These are phyloP conservation scores for Diaporthe caulivora DNA, from an alignment of 2,329 filamentous ascomycete species.

Conservation along the genomic window DNA sequence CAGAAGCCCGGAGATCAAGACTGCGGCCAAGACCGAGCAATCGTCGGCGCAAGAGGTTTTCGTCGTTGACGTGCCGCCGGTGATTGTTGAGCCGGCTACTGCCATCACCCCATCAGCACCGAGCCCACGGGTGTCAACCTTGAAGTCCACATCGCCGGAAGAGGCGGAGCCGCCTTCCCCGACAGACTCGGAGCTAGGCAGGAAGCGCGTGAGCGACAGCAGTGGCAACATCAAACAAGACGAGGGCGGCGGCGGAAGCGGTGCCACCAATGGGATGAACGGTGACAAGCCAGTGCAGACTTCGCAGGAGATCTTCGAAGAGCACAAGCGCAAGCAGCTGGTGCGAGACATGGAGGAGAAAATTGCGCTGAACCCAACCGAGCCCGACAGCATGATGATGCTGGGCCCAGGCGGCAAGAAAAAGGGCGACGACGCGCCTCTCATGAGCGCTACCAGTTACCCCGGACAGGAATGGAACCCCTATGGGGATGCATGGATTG, in stretches of 20 bases:
- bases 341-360: slow-evolving; percentile 65
- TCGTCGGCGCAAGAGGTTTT: slow-evolving; percentile 28
- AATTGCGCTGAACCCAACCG: slow-evolving; percentile 56
- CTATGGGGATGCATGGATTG: slow-evolving; percentile 51
- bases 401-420: slow-evolving; percentile 49
- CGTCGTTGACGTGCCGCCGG: slow-evolving; percentile 31
- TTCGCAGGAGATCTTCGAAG: slow-evolving; percentile 53
- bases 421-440: slow-evolving; percentile 57
- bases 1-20: slow-evolving; percentile 29
- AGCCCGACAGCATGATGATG: slow-evolving; percentile 43
- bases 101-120: slow-evolving; percentile 31
- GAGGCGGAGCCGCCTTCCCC: background rate
- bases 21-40: slow-evolving; percentile 32
- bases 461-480: slow-evolving; percentile 80
- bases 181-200: slow-evolving; percentile 51
- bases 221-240: background rate
- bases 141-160: background rate
- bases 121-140: slow-evolving; percentile 40
- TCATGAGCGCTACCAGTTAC: slow-evolving; percentile 77
- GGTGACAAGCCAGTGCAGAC: slow-evolving; percentile 43
- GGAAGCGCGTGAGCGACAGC: slow-evolving; percentile 32
- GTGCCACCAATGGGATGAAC: slow-evolving; percentile 21
- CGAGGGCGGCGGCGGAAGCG: slow-evolving; percentile 29
- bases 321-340: slow-evolving; percentile 58
- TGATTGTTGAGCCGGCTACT: slow-evolving; percentile 15